Conservation (phyloP, 495 filamentous ascomycete species). For the Podospora fimiseda region DNA sequence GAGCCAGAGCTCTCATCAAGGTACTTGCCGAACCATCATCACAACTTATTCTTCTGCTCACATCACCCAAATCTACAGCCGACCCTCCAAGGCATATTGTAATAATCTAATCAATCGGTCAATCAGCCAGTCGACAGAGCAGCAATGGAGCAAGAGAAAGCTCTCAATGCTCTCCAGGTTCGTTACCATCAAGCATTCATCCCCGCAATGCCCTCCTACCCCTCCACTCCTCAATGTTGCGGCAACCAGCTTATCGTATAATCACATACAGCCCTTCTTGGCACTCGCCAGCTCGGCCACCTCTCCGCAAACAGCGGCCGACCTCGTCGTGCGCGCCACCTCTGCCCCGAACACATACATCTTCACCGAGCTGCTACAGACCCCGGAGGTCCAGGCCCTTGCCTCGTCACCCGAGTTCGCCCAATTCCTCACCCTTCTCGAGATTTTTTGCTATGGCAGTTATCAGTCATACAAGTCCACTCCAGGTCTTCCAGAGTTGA, state of each 20-base stretch:
- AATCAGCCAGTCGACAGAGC: not conserved
- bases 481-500: constrained; percentile 59
- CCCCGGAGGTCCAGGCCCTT: constrained; percentile 73
- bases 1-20: not conserved
- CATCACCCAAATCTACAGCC: too few species aligned
- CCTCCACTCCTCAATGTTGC: not conserved
- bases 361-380: constrained; percentile 87
- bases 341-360: constrained; percentile 83
- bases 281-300: constrained; percentile 79
- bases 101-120: too few species aligned
- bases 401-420: constrained; percentile 38
- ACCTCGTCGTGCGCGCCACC: constrained; percentile 82
- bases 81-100: too few species aligned
- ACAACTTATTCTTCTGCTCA: too few species aligned
- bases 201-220: constrained; percentile 1
- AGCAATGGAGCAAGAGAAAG: constrained; percentile 78
- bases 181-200: constrained; percentile 13
- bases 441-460: constrained; percentile 92
- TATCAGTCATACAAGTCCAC: constrained; percentile 60
- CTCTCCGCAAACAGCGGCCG: constrained; percentile 74
- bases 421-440: constrained; percentile 62
- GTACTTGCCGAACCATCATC: too few species aligned
- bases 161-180: constrained; percentile 71
- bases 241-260: constrained; percentile 7
- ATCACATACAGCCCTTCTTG: constrained; percentile 62